Percentiles rank a stretch among this genome's conserved stretches.
These are phyloP conservation scores for Candida pini DNA, from an alignment of 805 yeast species.

Conservation along the genomic window DNA sequence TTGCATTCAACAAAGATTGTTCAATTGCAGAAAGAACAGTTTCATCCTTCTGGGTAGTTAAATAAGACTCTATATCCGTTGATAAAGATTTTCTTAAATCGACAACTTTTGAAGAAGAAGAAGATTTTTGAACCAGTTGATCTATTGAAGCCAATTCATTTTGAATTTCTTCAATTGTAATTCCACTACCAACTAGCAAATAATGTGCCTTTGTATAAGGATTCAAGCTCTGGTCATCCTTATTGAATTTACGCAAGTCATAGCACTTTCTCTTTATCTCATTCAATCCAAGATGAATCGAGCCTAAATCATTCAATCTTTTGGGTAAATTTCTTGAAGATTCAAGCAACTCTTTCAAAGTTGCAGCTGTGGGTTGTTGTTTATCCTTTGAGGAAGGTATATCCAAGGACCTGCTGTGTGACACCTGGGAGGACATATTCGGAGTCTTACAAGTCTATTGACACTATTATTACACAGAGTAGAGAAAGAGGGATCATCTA, in stretches of 20 bases:
- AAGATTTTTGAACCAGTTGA: slow-evolving; percentile 16
- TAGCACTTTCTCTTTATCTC: slow-evolving; percentile 71
- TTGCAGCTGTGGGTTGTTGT: slow-evolving; percentile 9
- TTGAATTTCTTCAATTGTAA: slow-evolving; percentile 79
- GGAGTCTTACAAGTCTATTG: too few relatives aligned
- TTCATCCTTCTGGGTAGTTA: slow-evolving; percentile 72
- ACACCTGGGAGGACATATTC: too few relatives aligned
- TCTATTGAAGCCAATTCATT: slow-evolving; percentile 43
- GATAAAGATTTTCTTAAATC: slow-evolving; percentile 4
- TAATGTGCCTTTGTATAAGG: slow-evolving; percentile 76
- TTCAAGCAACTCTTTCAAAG: slow-evolving; percentile 70
- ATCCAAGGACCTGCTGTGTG: too few relatives aligned
- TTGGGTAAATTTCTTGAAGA: slow-evolving; percentile 72
- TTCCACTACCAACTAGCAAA: slow-evolving; percentile 82
- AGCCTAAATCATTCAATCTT: slow-evolving; percentile 60
- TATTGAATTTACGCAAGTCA: slow-evolving; percentile 42
- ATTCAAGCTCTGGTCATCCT: slow-evolving; percentile 31
- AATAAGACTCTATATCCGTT: slow-evolving; percentile 53
- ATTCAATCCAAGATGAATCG: slow-evolving; percentile 71
- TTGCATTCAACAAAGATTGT: slow-evolving; percentile 64
- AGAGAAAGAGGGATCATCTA: too few relatives aligned
- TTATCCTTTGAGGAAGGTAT: too few relatives aligned
- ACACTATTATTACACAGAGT: too few relatives aligned
- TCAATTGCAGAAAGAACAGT: slow-evolving; percentile 79
- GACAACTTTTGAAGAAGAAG: slow-evolving; percentile 3